Percentiles rank a stretch among this genome's conserved stretches.
phyloP scores from a whole-genome alignment of 352 stramenopile species.

The Phytophthora sojae region DNA sequence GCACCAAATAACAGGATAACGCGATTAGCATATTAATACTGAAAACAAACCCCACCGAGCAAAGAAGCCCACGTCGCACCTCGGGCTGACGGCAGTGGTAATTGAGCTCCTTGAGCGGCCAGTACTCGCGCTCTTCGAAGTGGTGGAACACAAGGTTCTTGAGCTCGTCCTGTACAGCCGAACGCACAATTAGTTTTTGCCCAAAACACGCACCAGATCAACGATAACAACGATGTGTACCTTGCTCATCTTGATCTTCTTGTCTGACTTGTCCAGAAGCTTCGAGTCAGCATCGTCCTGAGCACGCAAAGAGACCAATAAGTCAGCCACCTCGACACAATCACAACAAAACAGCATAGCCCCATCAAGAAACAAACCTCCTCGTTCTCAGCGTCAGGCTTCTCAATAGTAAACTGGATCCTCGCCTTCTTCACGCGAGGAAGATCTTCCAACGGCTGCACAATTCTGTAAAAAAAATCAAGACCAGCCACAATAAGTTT shows the following conservation, averaged over 20 bases:
- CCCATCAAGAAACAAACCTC: conserved; percentile 49
- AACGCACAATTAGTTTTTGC: background rate
- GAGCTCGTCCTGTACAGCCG: conserved; percentile 71
- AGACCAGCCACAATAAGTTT: background rate
- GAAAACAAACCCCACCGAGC: background rate
- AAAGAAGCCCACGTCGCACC: conserved; percentile 38
- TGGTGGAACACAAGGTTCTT: conserved; percentile 90
- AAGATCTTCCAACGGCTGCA: conserved; percentile 76
- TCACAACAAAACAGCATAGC: background rate
- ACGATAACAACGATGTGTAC: conserved; percentile 4
- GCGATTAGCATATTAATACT: background rate
- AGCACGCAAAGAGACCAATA: conserved; percentile 1
- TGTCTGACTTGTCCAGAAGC: conserved; percentile 75
- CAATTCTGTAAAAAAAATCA: conserved; percentile 51
- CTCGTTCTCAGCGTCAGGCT: conserved; percentile 67
- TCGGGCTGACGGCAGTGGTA: conserved; percentile 89
- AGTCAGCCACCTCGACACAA: background rate
- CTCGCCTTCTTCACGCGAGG: conserved; percentile 82
- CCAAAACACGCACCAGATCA: background rate
- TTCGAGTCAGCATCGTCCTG: conserved; percentile 63
- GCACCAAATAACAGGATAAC: conserved; percentile 1
- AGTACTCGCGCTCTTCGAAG: conserved; percentile 89
- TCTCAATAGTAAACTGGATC: conserved; percentile 88
- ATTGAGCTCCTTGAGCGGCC: conserved; percentile 91
- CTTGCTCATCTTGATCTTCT: conserved; percentile 93